phyloP scores from a whole-genome alignment of 768 basidiomycete species.

The Pleurotus tuoliensis region DNA sequence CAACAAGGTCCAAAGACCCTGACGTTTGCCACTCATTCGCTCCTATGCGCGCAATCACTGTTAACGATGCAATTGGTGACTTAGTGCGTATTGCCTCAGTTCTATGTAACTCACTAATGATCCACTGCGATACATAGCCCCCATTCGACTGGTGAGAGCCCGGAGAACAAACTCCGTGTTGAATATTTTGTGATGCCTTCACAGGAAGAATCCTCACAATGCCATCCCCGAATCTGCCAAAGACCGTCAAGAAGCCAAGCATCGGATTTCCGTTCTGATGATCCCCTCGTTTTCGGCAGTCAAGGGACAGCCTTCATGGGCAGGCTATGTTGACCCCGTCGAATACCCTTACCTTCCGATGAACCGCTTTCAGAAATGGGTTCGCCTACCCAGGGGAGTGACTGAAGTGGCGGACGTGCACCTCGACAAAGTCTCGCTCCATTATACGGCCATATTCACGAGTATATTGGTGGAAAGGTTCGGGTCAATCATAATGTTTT shows the following conservation, averaged over 20 bases:
- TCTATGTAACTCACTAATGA: conserved; percentile 6
- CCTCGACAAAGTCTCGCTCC: conserved; percentile 40
- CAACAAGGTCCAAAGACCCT: conserved; percentile 38
- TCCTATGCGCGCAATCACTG: conserved; percentile 54
- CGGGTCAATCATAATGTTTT: neutral
- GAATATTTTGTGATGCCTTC: neutral
- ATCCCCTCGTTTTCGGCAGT: conserved; percentile 47
- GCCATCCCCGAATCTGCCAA: conserved; percentile 27
- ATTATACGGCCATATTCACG: conserved; percentile 49
- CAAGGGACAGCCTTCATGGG: conserved; percentile 13
- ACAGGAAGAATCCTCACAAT: conserved; percentile 57
- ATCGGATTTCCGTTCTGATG: conserved; percentile 31
- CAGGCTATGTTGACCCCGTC: conserved; percentile 45
- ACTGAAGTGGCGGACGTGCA: conserved; percentile 5
- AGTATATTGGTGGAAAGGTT: conserved; percentile 41
- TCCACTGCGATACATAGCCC: conserved; percentile 35
- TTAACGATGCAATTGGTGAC: conserved; percentile 66
- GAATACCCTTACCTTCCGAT: conserved; percentile 41
- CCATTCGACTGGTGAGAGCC: conserved; percentile 62
- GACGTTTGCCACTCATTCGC: conserved; percentile 47
- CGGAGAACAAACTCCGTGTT: neutral
- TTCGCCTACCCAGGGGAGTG: conserved; percentile 27
- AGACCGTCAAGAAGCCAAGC: conserved; percentile 28
- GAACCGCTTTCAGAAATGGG: conserved; percentile 39
- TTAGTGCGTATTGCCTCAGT: conserved; percentile 35